These are phyloP conservation scores for Diaporthe nobilis DNA, from an alignment of 2,329 filamentous ascomycete species.

Conservation along the genomic window DNA sequence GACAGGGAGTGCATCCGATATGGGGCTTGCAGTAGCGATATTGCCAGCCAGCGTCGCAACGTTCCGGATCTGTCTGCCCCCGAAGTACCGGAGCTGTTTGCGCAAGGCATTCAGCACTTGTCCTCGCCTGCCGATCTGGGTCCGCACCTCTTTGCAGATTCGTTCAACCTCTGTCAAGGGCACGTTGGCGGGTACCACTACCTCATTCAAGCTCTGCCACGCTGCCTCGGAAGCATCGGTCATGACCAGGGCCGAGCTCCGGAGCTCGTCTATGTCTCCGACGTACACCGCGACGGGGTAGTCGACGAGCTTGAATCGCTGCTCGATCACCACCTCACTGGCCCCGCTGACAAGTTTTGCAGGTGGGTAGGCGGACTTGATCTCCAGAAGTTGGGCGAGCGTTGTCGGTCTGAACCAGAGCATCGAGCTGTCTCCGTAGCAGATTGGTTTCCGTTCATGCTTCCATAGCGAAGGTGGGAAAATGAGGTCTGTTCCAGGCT, in stretches of 20 bases:
- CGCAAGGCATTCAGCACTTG: slow-evolving; percentile 90
- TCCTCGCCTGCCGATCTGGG: slow-evolving; percentile 80
- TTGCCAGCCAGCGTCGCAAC: slow-evolving; percentile 97
- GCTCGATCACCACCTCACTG: slow-evolving; percentile 97
- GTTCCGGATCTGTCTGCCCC: slow-evolving; percentile 93
- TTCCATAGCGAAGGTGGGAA: slow-evolving; percentile 89
- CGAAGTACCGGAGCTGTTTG: slow-evolving; percentile 95
- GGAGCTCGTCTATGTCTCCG: slow-evolving; percentile 90
- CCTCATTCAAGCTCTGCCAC: slow-evolving; percentile 71
- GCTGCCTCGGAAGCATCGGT: not conserved
- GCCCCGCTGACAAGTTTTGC: slow-evolving; percentile 97
- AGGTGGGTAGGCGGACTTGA: slow-evolving; percentile 86
- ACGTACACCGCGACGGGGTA: slow-evolving; percentile 93
- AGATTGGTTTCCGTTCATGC: slow-evolving; percentile 83
- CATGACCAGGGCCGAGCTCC: slow-evolving; percentile 76
- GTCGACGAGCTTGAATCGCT: slow-evolving; percentile 95
- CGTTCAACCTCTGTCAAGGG: slow-evolving; percentile 91
- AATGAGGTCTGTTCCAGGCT: slow-evolving; percentile 93
- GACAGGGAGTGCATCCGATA: slow-evolving; percentile 95
- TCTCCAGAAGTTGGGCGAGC: slow-evolving; percentile 89
- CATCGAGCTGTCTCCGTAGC: slow-evolving; percentile 94
- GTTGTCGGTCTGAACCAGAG: slow-evolving; percentile 95
- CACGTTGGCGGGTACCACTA: slow-evolving; percentile 94
- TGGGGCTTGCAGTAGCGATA: slow-evolving; percentile 91
- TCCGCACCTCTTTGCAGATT: slow-evolving; percentile 83